Base-by-base conservation (phyloP, 1,284 basidiomycete species). In the Limonomyces culmigenus region DNA sequence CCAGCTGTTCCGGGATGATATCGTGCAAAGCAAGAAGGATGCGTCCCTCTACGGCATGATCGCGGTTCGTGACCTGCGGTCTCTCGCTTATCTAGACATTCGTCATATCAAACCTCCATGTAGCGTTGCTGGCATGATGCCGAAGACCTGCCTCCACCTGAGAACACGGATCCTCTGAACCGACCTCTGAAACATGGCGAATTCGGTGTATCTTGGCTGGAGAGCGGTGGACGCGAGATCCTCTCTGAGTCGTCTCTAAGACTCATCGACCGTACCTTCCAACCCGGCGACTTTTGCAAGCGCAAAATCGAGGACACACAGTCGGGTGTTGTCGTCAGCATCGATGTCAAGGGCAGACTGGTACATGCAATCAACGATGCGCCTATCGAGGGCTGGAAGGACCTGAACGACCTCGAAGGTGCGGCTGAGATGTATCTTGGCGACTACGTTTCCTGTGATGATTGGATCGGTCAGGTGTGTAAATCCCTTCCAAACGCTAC, bases 391-490 rank as follows among this genome's bases (percentile, higher is more conserved):
- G 72, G 66, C 4, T 86, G 78, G 76, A 70, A 71, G 43, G 64
- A 66, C 5, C 52, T 66, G 36, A 58, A 64, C 19, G 70, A 81
- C 37, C 51, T 91, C n/a, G 62, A 69, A 43, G 63, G 62, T 25
- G 62, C 66, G 17, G 54, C 59, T 18, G 68, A 75, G 18, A 65
- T 76, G 19, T 75, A 83, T 42, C 65, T 80, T 29, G 81, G 85
- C 4, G 86, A 92, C 53, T 84, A 78, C 58, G 83, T 92, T 37
- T 61, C 77, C 4, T 73, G 71, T 49, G 70, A 81, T 42, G 74
- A 89, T 50, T 96, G 91, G 91, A 62, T 95, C 46, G 89, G 89
- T 36, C 81, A 89, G 68, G 79, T 80, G 49, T 50, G 68, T 49
- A 32, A 19, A 30, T 10, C 12, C n/a, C 8, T 16, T 16, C 12